Conservation (phyloP, 164 flowering plant species). For the Vitis labrusca region DNA sequence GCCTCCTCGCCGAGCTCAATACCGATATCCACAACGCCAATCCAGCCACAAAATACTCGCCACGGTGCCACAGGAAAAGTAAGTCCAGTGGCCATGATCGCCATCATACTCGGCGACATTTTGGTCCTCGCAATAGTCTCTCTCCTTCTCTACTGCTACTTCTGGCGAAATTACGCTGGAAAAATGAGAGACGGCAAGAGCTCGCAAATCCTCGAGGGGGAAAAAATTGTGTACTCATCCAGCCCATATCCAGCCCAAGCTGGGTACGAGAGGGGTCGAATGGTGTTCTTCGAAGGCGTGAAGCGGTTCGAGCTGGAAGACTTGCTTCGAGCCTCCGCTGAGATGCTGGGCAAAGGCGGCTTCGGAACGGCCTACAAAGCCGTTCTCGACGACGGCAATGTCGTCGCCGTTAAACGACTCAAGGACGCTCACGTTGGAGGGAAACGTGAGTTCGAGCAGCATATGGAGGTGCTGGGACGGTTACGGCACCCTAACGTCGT, state of each 20-base stretch:
- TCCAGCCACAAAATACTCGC: constrained; percentile 5
- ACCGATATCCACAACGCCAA: constrained; percentile 24
- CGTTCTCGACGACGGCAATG: constrained; percentile 68
- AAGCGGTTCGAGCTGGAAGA: constrained; percentile 87
- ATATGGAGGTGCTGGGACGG: constrained; percentile 74
- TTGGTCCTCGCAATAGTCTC: constrained; percentile 49
- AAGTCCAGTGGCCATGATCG: constrained; percentile 50
- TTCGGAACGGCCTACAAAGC: constrained; percentile 93
- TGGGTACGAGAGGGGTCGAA: constrained; percentile 59
- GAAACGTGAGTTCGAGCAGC: constrained; percentile 76
- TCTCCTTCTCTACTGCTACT: constrained; percentile 63
- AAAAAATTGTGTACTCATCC: constrained; percentile 68
- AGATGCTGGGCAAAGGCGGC: constrained; percentile 92
- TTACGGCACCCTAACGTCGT: constrained; percentile 72
- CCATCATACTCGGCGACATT: constrained; percentile 67
- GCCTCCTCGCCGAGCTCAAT: constrained; percentile 52
- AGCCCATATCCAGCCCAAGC: constrained; percentile 48
- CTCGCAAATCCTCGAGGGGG: constrained; percentile 44
- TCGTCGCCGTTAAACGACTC: constrained; percentile 85
- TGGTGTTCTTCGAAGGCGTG: constrained; percentile 78
- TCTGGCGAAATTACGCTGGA: constrained; percentile 48
- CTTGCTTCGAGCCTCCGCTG: constrained; percentile 86
- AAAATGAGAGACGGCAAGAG: constrained; percentile 16
- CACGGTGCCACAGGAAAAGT: constrained; percentile 28
- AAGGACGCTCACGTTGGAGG: constrained; percentile 56